Percentiles rank a stretch among this genome's conserved stretches.
These are phyloP conservation scores for Carnegiea gigantea DNA, from an alignment of 179 eudicot species.

Conservation along the genomic window DNA sequence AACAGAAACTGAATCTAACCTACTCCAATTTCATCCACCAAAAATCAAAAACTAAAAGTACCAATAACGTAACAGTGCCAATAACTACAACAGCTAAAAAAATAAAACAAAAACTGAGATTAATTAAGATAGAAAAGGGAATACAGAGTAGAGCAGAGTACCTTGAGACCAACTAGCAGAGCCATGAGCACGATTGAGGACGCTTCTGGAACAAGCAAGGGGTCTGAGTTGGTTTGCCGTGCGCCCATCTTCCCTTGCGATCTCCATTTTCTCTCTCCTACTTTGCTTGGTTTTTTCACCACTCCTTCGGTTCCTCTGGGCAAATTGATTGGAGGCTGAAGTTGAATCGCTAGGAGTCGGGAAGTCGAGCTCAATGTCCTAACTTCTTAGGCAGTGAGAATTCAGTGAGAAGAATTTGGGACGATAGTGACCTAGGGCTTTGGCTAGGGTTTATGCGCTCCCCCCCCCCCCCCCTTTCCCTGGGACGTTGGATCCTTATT, in stretches of 20 bases:
- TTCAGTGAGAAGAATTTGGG: not conserved
- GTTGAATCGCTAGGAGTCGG: too few relatives aligned
- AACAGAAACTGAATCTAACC: not conserved
- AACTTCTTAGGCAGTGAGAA: not conserved
- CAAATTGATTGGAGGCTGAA: not conserved
- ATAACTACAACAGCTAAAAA: too few relatives aligned
- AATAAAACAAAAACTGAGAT: too few relatives aligned
- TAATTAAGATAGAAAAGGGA: not conserved
- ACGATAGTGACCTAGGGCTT: too few relatives aligned
- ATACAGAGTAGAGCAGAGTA: not conserved
- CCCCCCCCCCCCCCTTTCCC: too few relatives aligned
- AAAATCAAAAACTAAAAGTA: not conserved
- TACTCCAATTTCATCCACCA: not conserved
- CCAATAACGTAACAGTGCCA: not conserved
- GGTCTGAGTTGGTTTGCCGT: slow-evolving; percentile 70
- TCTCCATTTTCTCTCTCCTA: slow-evolving; percentile 42
- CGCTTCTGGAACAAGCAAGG: slow-evolving; percentile 52
- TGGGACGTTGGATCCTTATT: too few relatives aligned
- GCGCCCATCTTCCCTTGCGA: slow-evolving; percentile 67
- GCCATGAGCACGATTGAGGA: slow-evolving; percentile 87
- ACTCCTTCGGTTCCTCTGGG: not conserved
- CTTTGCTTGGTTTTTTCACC: not conserved
- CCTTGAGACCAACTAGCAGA: slow-evolving; percentile 93
- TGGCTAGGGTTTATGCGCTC: too few relatives aligned
- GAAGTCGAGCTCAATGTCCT: too few relatives aligned